Percentiles rank a stretch among this genome's conserved stretches.
Conservation (phyloP, 129 eudicot species). For the Lactuca saligna region DNA sequence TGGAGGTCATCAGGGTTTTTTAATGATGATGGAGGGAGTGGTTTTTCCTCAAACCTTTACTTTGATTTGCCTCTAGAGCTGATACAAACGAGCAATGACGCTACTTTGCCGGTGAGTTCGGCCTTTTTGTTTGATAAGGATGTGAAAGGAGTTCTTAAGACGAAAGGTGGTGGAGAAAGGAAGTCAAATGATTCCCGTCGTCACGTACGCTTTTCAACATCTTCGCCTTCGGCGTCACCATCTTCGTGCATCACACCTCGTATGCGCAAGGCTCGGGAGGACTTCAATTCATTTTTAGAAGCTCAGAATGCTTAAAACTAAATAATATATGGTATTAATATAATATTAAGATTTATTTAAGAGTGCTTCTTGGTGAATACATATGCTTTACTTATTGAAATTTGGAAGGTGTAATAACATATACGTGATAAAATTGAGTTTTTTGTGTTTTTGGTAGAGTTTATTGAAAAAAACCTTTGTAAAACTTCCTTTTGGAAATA, state of each 20-base stretch:
- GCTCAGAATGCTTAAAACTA: constrained; percentile 59
- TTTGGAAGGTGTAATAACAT: too few species aligned
- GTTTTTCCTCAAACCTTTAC: constrained; percentile 45
- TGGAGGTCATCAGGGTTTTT: constrained; percentile 64
- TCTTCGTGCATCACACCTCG: constrained; percentile 54
- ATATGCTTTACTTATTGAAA: too few species aligned
- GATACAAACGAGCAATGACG: constrained; percentile 62
- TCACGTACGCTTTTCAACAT: constrained; percentile 66
- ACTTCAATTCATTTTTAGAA: constrained; percentile 62
- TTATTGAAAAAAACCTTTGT: too few species aligned
- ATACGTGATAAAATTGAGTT: too few species aligned
- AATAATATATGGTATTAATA: too few species aligned
- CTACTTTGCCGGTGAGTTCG: constrained; percentile 60
- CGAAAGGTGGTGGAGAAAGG: constrained; percentile 25
- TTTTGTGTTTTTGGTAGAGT: too few species aligned
- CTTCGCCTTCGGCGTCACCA: constrained; percentile 43
- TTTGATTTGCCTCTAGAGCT: constrained; percentile 85
- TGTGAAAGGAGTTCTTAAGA: constrained; percentile 54
- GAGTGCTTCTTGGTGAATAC: too few species aligned
- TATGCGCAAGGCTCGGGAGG: constrained; percentile 56
- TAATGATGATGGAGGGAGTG: constrained; percentile 34
- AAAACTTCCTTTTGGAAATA: too few species aligned
- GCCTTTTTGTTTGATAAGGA: constrained; percentile 82
- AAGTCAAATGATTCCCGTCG: constrained; percentile 41
- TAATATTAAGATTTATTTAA: too few species aligned